phyloP scores from a whole-genome alignment of 768 basidiomycete species.

The Cystofilobasidium ferigula region DNA sequence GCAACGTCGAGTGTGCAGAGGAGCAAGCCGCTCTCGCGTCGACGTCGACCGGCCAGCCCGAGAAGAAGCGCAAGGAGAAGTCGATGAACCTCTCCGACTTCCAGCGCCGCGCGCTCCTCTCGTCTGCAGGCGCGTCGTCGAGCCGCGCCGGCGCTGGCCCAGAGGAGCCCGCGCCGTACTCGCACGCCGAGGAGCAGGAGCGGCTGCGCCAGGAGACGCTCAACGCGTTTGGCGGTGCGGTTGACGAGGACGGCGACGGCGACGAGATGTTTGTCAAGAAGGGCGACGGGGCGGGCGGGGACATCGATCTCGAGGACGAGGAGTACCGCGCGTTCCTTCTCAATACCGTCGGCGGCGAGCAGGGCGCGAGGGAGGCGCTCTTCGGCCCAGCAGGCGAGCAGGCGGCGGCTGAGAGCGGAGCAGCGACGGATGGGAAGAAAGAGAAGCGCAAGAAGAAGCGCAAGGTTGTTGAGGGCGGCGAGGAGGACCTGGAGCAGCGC shows the following conservation, averaged over 20 bases:
- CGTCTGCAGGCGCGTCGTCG: not conserved
- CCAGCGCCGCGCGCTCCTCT: conserved; percentile 24
- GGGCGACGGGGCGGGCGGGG: conserved; percentile 53
- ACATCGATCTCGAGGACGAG: conserved; percentile 55
- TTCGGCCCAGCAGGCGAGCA: conserved; percentile 37
- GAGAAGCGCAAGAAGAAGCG: conserved; percentile 26
- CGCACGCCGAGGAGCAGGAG: conserved; percentile 68
- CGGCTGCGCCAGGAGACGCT: conserved; percentile 70
- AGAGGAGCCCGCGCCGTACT: conserved; percentile 35
- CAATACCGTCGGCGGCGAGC: conserved; percentile 55
- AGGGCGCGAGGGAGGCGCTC: conserved; percentile 57
- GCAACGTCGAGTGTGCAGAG: too few relatives aligned
- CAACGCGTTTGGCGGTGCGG: conserved; percentile 51
- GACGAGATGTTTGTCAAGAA: conserved; percentile 44
- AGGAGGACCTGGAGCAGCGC: conserved; percentile 39
- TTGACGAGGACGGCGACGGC: conserved; percentile 32
- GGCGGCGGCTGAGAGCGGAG: conserved; percentile 28
- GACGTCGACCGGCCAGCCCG: not conserved
- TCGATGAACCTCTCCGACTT: conserved; percentile 41
- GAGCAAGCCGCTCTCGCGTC: conserved; percentile 24
- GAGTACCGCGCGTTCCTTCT: conserved; percentile 74
- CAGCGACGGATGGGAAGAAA: conserved; percentile 12
- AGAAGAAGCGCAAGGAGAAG: conserved; percentile 46
- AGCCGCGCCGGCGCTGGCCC: not conserved
- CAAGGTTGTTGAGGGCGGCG: conserved; percentile 26